Conservation (phyloP, 441 rosid species). For the Codiaeum variegatum region DNA sequence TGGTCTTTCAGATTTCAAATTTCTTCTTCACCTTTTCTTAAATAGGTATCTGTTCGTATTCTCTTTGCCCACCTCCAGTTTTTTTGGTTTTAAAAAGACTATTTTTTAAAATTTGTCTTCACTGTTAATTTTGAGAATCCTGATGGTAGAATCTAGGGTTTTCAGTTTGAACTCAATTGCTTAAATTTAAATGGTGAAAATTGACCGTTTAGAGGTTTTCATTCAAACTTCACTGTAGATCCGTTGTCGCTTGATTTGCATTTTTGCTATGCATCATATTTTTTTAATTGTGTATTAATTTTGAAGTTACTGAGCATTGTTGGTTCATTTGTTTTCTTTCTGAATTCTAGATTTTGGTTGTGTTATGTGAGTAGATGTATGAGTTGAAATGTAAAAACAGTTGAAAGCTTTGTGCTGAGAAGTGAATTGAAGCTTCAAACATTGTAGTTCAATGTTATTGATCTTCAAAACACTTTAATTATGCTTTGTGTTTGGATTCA, state of each 20-base stretch:
- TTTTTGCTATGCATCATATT: no score
- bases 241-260: conserved; percentile 27
- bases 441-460: no score
- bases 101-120: neutral
- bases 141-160: conserved; percentile 35
- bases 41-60: conserved; percentile 28
- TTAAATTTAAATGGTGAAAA: conserved; percentile 18
- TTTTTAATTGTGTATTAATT: conserved; percentile 8
- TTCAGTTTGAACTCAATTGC: conserved; percentile 21
- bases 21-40: conserved; percentile 20
- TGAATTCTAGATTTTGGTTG: neutral
- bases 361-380: neutral
- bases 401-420: neutral
- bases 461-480: neutral
- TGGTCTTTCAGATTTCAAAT: conserved; percentile 32
- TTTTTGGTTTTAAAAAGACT: neutral
- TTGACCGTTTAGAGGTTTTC: conserved; percentile 24
- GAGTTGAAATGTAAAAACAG: neutral
- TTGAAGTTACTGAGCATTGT: conserved; percentile 15
- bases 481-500: neutral
- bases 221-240: conserved; percentile 36
- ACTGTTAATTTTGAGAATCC: neutral
- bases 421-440: conserved; percentile 11
- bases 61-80: neutral
- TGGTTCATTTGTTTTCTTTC: neutral